Evolutionary conservation across 2,329 filamentous ascomycete genomes (phyloP).

Genomic region (Rutstroemia sp.): DNA sequence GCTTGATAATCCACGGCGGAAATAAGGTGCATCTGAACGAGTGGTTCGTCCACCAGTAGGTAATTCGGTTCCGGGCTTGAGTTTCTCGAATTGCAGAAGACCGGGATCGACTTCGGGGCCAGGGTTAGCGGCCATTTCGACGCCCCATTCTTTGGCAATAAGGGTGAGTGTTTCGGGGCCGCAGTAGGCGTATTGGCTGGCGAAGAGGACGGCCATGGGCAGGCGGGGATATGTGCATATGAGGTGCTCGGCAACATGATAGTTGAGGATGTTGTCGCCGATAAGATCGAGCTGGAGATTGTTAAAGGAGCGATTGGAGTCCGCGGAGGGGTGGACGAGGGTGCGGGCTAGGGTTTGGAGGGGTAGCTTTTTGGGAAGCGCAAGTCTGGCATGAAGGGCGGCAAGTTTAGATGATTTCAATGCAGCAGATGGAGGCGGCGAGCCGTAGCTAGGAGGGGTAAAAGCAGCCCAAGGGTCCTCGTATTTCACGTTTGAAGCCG

Average conservation of each 20-base stretch:
- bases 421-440: conserved; percentile 58
- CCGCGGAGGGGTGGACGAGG: conserved; percentile 79
- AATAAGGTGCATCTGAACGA: conserved; percentile 45
- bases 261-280: conserved; percentile 75
- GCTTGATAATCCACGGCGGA: conserved; percentile 65
- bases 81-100: conserved; percentile 67
- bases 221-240: conserved; percentile 85
- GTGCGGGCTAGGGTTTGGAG: conserved; percentile 79
- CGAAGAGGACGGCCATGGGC: conserved; percentile 79
- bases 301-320: conserved; percentile 74
- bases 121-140: conserved; percentile 79
- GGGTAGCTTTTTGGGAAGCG: conserved; percentile 73
- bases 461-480: conserved; percentile 23
- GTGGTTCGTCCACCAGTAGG: conserved; percentile 43
- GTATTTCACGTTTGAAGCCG: conserved; percentile 14
- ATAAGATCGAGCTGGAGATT: conserved; percentile 77
- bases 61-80: conserved; percentile 36
- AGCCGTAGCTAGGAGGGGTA: background rate
- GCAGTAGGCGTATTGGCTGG: conserved; percentile 76
- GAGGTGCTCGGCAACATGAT: conserved; percentile 83
- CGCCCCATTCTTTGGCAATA: conserved; percentile 81
- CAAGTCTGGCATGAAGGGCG: conserved; percentile 83
- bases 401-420: conserved; percentile 78
- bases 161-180: conserved; percentile 67
- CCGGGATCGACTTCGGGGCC: conserved; percentile 90